Evolutionary conservation across 345 rosid species (phyloP), one percentile per base, ranked within the genome.

Genomic region (Reutealis trisperma): DNA sequence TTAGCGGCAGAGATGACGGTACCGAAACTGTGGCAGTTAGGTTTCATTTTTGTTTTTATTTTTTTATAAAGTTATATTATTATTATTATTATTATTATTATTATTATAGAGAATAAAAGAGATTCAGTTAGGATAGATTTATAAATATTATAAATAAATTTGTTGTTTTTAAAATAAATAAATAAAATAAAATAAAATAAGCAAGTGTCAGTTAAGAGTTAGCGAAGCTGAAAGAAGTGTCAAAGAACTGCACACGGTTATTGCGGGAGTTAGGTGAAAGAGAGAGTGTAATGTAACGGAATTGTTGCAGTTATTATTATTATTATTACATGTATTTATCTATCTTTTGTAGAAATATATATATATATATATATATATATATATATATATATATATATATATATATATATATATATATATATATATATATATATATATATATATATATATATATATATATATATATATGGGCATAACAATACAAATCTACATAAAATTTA

Each of bases 181-280:
- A 70, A 42, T 13, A 30, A 34, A 34, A 34, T 32, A 24, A 14
- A 25, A 11, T 22, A 25, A 52, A 71, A 22, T 71, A 71, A 71
- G 19, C 37, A 37, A 71, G 9, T 57, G 64, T 71, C 76, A 62
- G 76, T 73, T 73, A 60, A 66, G 76, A 45, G 71, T 32, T 52
- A 4, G 67, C 41, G 68, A 63, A 62, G 76, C 65, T 55, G 64
- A 75, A 66, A 75, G 72, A 65, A 55, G 63, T 65, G 81, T 73
- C 81, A 68, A 67, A 73, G 45, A 81, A 77, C 75, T 77, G 84
- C 70, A 42, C 18, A 49, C 82, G 77, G 19, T 30, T 52, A 70
- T 64, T 71, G 13, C 75, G 77, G 78, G 65, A 78, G 62, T 70
- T 77, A 61, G 74, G 52, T 60, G 61, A 70, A 44, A 1, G 57